A percentile compares a stretch with the other conserved stretches of the same genome.
Evolutionary conservation across 768 basidiomycete species (phyloP).

Genomic region (Termitomyces sp.): DNA sequence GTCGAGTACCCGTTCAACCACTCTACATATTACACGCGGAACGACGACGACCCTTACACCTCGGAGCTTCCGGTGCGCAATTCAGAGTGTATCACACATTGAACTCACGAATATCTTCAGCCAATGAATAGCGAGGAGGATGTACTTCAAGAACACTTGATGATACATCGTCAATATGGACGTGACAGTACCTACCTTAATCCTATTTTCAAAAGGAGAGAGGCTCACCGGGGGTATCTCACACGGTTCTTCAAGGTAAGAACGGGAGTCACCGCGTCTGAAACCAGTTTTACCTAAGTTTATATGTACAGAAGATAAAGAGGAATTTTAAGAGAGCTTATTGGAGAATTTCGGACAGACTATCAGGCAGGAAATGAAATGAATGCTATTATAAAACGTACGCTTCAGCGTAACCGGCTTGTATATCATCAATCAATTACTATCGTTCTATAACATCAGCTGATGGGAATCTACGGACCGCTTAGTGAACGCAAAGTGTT

Average conservation of each 20-base stretch:
- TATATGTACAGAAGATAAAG: background rate
- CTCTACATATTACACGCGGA: background rate
- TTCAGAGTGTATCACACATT: background rate
- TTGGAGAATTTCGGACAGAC: background rate
- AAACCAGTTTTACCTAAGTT: background rate
- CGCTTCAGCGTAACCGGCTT: background rate
- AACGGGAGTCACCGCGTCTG: background rate
- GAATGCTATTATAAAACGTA: background rate
- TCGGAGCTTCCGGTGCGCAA: background rate
- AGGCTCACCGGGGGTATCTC: background rate
- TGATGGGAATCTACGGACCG: background rate
- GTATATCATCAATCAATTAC: background rate
- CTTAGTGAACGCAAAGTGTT: too few relatives aligned
- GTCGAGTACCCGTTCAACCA: background rate
- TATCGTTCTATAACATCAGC: background rate
- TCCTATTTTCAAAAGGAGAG: background rate
- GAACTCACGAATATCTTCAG: conserved; percentile 8
- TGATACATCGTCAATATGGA: conserved; percentile 17
- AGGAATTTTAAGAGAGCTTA: background rate
- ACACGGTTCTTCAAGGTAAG: background rate
- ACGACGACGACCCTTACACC: background rate
- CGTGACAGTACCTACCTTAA: conserved; percentile 2
- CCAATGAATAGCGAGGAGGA: conserved; percentile 29
- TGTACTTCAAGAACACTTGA: conserved; percentile 24
- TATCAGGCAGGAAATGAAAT: background rate